Base-by-base conservation (phyloP, 441 rosid genomes). In the Biscutella auriculata region DNA sequence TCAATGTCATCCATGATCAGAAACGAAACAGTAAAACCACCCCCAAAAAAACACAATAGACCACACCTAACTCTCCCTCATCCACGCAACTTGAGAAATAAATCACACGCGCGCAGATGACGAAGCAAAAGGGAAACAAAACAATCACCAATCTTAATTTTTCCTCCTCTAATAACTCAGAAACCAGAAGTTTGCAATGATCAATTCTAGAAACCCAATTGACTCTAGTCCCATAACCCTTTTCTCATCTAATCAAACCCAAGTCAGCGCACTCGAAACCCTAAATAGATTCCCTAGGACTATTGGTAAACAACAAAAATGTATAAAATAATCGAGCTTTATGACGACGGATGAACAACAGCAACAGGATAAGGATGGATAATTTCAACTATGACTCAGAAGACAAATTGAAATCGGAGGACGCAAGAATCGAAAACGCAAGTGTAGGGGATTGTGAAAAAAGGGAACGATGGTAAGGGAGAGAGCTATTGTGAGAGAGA, bases 201-300 rank as follows among this genome's bases (percentile, higher is more conserved):
- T 63, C 62, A 59, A 55, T 35, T 39, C 34, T 44, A 77, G 71
- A 56, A 69, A 74, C 68, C 95, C 97, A 50, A 76, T 84, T 41
- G 92, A 87, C 73, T 87, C 74, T 44, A 90, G 85, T 80, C 92
- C 95, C 96, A 85, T 85, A 49, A 63, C 80, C 68, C 71, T 36
- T 53, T 62, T 48, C 72, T 75, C 70, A 69, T 76, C 78, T 36
- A 62, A 72, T 70, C 73, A 68, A 62, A 42, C 67, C 56, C 63
- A 62, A 68, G 67, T 62, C 72, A 68, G 59, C 44, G 57, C 57
- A 65, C 51, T 43, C 53, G 65, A 58, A 68, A 69, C 73, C 73
- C 73, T 69, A 63, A 69, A 62, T 50, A 53, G 60, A 63, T 43
- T 42, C 35, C 63, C 56, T 37, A 16, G 3, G 14, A 21, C 34